Evolutionary conservation across 2,329 filamentous ascomycete species (phyloP).

Genomic region (Teratosphaeria zuluensis): DNA sequence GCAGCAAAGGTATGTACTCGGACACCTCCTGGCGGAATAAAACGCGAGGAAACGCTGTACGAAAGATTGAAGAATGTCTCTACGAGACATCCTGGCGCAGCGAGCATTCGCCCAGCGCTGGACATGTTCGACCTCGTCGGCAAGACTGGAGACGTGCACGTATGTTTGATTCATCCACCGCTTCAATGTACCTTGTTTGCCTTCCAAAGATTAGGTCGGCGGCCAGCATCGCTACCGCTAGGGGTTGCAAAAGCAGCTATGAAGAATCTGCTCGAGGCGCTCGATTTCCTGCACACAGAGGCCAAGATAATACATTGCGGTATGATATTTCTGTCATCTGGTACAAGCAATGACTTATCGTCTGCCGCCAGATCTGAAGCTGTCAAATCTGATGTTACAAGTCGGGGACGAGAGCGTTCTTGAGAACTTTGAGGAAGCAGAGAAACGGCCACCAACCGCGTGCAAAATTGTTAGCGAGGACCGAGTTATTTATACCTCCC

Average conservation of each 20-base stretch:
- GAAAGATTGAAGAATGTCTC: neutral
- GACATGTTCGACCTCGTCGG: neutral
- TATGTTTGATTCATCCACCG: neutral
- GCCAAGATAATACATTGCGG: no score
- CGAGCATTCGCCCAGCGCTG: constrained; percentile 3
- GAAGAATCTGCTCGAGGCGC: constrained; percentile 12
- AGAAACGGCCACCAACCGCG: neutral
- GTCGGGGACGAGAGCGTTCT: neutral
- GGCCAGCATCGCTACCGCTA: neutral
- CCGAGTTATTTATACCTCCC: neutral
- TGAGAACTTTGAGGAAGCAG: neutral
- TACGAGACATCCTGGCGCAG: constrained; percentile 3
- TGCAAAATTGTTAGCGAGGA: neutral
- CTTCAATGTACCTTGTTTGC: constrained; percentile 8
- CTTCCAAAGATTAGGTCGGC: constrained; percentile 1
- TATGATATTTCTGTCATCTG: neutral
- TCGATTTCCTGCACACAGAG: constrained; percentile 16
- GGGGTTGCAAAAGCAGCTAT: constrained; percentile 3
- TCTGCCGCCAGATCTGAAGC: neutral
- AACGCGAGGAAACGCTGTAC: neutral
- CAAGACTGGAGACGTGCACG: no score
- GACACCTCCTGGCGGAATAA: neutral
- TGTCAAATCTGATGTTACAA: neutral
- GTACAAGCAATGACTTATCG: neutral
- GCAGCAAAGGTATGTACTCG: constrained; percentile 4